Base-by-base conservation (phyloP, 139 green algal genomes). In the Picochlorum sp. region DNA sequence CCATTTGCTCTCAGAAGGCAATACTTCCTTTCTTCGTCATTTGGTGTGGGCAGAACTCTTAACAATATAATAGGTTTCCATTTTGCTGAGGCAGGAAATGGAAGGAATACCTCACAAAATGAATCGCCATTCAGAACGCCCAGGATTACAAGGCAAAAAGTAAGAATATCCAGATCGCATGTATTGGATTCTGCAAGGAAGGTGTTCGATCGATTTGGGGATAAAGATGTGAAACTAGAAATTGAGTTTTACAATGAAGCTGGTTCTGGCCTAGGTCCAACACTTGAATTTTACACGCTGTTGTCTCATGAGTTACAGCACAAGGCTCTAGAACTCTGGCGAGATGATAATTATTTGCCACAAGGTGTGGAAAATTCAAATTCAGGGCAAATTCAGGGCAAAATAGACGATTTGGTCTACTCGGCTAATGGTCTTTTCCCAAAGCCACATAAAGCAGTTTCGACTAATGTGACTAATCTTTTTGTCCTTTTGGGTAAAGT, bases 241-340 rank as follows among this genome's bases (percentile, higher is more conserved):
- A 73, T 97, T 22, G 89, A 97, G 72, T 97, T 91, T 76, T 95
- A 95, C 63, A 76, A 77, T 14, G 91, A 98, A 73, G 77, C 88
- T 28, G 91, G 91, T 60, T 96, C 86, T 67, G 91, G 91, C 14
- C 81, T 96, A 51, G 91, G 91, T 5, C 91, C 91, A 40, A 98
- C 91, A 6, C 82, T 98, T 36, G 91, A 98, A 75, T 98, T 97
- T 68, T 98, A 95, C 81, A 95, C 91, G 24, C 78, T 98, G 58
- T 67, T 98, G 20, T 85, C 72, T 3, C 80, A 96, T 65, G 86
- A 96, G 72, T 78, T 98, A 37, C 87, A 94, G 76, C 56, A 68
- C 20, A 67, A 63, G 31, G 35, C 50, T 1, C 76, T 98, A 25
- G 61, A 72, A 58, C 80, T 97, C 65, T 98, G 91, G 91, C 77